phyloP scores from a whole-genome alignment of 768 basidiomycete genomes.

The Asterophora lycoperdoides region DNA sequence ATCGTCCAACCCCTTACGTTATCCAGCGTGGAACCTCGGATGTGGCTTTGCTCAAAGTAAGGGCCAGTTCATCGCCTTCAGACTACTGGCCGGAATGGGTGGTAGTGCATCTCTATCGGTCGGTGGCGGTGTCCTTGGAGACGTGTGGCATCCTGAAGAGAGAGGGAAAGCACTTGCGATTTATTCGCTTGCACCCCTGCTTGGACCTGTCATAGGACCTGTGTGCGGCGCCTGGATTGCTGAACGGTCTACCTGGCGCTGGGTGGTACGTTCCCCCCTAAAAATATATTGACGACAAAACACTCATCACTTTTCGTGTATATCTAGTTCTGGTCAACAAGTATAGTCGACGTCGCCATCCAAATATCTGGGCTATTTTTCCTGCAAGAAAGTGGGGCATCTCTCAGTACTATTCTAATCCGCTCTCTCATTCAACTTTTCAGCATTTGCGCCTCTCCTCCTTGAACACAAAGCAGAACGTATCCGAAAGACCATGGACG shows the following conservation, averaged over 20 bases:
- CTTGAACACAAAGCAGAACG: constrained; percentile 47
- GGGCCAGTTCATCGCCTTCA: constrained; percentile 58
- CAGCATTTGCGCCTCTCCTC: constrained; percentile 41
- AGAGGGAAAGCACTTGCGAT: constrained; percentile 61
- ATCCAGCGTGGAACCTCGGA: constrained; percentile 53
- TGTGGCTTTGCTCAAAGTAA: constrained; percentile 62
- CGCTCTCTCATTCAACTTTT: not conserved
- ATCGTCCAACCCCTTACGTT: too few relatives aligned
- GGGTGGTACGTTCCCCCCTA: constrained; percentile 55
- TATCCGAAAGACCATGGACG: constrained; percentile 42
- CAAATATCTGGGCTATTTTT: constrained; percentile 54
- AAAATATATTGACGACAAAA: not conserved
- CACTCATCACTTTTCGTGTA: too few relatives aligned
- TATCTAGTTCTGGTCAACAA: constrained; percentile 63
- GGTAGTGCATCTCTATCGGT: constrained; percentile 66
- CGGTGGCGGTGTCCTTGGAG: constrained; percentile 64
- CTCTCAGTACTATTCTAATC: not conserved
- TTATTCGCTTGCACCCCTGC: constrained; percentile 59
- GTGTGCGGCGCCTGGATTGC: constrained; percentile 63
- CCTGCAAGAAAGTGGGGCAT: constrained; percentile 55
- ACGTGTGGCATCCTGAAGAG: constrained; percentile 58
- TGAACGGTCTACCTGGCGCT: constrained; percentile 62
- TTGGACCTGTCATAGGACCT: constrained; percentile 65
- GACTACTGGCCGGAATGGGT: constrained; percentile 66
- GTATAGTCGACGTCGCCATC: constrained; percentile 49